Percentiles rank a stretch among this genome's conserved stretches.
These are phyloP conservation scores for Citrus glauca DNA, from an alignment of 345 rosid species.

Conservation along the genomic window DNA sequence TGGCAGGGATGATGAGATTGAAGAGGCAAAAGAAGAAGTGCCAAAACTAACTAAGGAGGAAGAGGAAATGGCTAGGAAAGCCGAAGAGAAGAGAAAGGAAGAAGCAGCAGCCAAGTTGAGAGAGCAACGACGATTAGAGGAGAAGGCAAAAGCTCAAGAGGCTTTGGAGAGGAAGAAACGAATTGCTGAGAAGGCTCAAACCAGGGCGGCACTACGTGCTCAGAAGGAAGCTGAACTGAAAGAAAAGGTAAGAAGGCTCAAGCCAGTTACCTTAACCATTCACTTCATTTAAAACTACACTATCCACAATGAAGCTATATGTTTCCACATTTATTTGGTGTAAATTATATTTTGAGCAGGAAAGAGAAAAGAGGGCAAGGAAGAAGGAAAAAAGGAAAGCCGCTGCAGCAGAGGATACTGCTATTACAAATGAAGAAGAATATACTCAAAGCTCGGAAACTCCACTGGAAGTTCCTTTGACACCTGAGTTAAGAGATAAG, in stretches of 20 bases:
- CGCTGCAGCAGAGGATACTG: conserved; percentile 20
- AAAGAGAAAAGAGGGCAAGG: conserved; percentile 71
- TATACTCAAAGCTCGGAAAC: conserved; percentile 28
- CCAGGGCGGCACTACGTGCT: conserved; percentile 63
- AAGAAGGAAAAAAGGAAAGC: conserved; percentile 65
- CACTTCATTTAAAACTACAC: not conserved
- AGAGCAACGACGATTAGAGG: conserved; percentile 69
- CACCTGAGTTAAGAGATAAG: conserved; percentile 36
- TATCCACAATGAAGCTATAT: not conserved
- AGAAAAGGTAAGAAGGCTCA: conserved; percentile 54
- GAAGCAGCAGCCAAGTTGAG: conserved; percentile 57
- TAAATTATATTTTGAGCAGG: conserved; percentile 36
- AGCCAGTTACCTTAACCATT: not conserved
- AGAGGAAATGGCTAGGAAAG: conserved; percentile 68
- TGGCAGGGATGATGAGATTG: conserved; percentile 39
- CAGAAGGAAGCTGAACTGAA: conserved; percentile 75
- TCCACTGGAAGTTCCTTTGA: conserved; percentile 33
- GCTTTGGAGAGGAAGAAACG: conserved; percentile 77
- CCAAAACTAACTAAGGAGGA: conserved; percentile 61
- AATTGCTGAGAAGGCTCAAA: conserved; percentile 66
- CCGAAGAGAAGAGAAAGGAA: conserved; percentile 62
- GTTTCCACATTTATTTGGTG: not conserved
- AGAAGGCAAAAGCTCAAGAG: conserved; percentile 74
- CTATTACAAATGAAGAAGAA: conserved; percentile 26
- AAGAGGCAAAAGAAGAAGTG: conserved; percentile 46